Evolutionary conservation across 2,329 filamentous ascomycete species (phyloP).

Genomic region (Dactylella cylindrospora): DNA sequence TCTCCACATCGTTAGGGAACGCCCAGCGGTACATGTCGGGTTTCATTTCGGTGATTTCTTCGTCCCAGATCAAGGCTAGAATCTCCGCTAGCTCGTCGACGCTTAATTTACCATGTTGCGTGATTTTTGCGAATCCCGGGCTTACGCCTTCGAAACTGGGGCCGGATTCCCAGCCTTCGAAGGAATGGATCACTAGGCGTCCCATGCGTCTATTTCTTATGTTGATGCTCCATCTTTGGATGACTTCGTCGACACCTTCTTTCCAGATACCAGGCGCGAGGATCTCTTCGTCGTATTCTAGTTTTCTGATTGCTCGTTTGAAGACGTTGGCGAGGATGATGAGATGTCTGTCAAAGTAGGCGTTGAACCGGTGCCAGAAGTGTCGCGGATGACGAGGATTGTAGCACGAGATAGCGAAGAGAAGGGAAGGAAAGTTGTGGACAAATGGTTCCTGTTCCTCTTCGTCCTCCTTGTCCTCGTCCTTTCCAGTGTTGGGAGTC

Average conservation of each 20-base stretch:
- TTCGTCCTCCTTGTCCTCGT: no score
- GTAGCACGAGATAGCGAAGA: constrained; percentile 24
- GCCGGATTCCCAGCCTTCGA: no score
- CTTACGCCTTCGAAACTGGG: no score
- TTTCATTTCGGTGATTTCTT: no score
- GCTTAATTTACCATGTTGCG: constrained; percentile 1
- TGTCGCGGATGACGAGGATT: not conserved
- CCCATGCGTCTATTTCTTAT: constrained; percentile 10
- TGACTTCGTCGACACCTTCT: constrained; percentile 9
- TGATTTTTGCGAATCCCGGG: no score
- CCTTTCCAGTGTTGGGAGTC: no score
- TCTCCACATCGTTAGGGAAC: constrained; percentile 2
- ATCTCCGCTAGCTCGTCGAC: constrained; percentile 14
- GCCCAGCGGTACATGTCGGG: not conserved
- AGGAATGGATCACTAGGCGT: no score
- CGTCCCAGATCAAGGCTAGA: constrained; percentile 23
- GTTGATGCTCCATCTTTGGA: constrained; percentile 13
- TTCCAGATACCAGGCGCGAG: not conserved
- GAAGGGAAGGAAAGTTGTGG: constrained; percentile 27
- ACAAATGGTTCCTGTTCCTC: no score
- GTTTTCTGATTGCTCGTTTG: not conserved
- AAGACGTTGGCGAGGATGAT: constrained; percentile 14
- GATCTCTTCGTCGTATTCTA: constrained; percentile 6
- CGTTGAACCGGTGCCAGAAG: constrained; percentile 15
- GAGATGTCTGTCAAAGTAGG: constrained; percentile 17